Evolutionary conservation across 495 filamentous ascomycete species (phyloP), one percentile per base, ranked within the genome.

Genomic region (Penicillium robsamsonii): DNA sequence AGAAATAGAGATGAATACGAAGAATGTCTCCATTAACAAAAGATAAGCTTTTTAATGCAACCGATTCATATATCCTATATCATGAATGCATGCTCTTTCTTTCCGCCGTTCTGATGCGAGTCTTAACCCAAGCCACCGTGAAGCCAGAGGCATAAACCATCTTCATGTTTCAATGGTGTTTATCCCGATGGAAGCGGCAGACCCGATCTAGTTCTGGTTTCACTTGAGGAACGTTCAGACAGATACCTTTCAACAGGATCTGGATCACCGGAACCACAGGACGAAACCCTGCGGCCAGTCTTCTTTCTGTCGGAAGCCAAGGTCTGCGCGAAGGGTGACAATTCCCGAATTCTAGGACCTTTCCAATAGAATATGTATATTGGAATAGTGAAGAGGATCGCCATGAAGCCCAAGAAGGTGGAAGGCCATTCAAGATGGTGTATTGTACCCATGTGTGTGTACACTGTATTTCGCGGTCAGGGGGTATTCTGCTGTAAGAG

Each of bases 281-380:
- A 58, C 1, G 64, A 69, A 15, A 69, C 60, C 31, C 42, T 63
- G 17, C 60, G 59, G 22, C 64, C 62, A 46, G 64, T 60, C 25
- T 59, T 53, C 58, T 67, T 68, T 42, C 66, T 53, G 60, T 69
- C 68, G 1, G 61, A 44, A 29, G 62, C 68, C 47, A 71, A 33
- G 2, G 50, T 58, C 50, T 68, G 66, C 12, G 78, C 78, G 49
- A 81, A 80, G 25, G 78, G 78, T 8, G 73, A 79, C 54, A 53
- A 66, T 38, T 68, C 72, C 12, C 78, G 62, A 40, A 80, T 76
- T 13, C 51, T 29, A 2, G 78, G 75, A 0, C 78, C 78, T 33
- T 78, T 75, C 64, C 66, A 74, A 52, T 79, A 81, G 56, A 80
- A 77, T 7, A 79, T 58, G 53, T 77, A 81, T 41, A 81, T 77